Conservation (phyloP, 257 asterid species). For the Cinchona pubescens region DNA sequence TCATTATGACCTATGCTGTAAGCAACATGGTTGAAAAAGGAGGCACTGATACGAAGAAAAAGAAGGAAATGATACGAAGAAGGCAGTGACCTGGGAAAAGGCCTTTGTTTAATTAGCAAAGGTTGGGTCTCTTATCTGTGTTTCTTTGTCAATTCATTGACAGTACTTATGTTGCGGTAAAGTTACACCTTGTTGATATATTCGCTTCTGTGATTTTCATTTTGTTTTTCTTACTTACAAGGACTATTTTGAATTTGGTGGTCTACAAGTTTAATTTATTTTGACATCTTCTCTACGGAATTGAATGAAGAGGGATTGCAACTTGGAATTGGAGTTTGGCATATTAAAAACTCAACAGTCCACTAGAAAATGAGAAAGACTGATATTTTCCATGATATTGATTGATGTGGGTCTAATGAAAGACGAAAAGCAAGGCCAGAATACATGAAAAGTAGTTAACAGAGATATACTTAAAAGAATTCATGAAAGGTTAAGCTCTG, state of each 20-base stretch:
- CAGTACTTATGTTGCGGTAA: neutral
- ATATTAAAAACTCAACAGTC: neutral
- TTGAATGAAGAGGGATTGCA: neutral
- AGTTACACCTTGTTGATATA: neutral
- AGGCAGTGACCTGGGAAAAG: slow-evolving; percentile 92
- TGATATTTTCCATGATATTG: too few relatives aligned
- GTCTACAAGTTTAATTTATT: neutral
- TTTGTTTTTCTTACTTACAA: neutral
- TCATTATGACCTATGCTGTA: slow-evolving; percentile 89
- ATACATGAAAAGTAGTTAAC: neutral
- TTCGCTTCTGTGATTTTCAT: neutral
- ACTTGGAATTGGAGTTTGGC: neutral
- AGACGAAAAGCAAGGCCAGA: too few relatives aligned
- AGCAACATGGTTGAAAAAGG: slow-evolving; percentile 76
- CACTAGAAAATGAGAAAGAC: neutral
- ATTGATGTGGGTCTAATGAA: too few relatives aligned
- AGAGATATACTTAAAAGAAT: neutral
- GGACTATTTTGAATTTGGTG: neutral
- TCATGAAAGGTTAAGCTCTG: neutral
- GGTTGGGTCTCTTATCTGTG: slow-evolving; percentile 41
- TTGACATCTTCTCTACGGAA: neutral
- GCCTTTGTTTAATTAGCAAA: slow-evolving; percentile 90
- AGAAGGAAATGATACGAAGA: slow-evolving; percentile 73
- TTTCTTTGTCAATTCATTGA: slow-evolving; percentile 17
- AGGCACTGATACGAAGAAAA: too few relatives aligned